Conservation (phyloP, 768 basidiomycete genomes). For the Amanita exitialis region DNA sequence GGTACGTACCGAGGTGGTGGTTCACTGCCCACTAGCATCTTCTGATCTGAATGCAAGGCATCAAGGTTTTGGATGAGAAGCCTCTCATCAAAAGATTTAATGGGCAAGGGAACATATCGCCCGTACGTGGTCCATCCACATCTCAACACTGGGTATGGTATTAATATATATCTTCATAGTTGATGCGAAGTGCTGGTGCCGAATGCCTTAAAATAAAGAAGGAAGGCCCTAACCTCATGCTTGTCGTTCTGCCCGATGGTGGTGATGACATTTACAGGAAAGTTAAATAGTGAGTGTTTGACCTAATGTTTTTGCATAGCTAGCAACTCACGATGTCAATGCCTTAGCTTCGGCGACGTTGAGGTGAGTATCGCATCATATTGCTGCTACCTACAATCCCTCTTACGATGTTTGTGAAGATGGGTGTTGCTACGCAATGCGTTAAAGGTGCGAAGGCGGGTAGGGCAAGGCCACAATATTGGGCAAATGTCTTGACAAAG, state of each 20-base stretch:
- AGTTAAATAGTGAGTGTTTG: slow-evolving; percentile 60
- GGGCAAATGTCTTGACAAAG: slow-evolving; percentile 76
- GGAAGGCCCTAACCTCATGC: slow-evolving; percentile 43
- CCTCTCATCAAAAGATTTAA: slow-evolving; percentile 46
- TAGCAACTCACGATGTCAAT: not conserved
- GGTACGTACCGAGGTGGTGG: slow-evolving; percentile 36
- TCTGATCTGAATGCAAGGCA: slow-evolving; percentile 37
- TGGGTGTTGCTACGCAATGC: slow-evolving; percentile 76
- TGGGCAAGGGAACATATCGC: slow-evolving; percentile 42
- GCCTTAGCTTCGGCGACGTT: slow-evolving; percentile 53
- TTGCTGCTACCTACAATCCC: too few species aligned
- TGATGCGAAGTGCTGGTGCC: too few species aligned
- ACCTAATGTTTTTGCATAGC: not conserved
- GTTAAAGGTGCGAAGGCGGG: slow-evolving; percentile 53
- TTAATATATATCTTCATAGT: too few species aligned
- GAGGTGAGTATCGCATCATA: slow-evolving; percentile 11
- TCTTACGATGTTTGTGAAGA: slow-evolving; percentile 21
- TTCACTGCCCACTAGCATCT: not conserved
- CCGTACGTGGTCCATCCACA: slow-evolving; percentile 8
- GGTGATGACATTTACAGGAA: slow-evolving; percentile 66
- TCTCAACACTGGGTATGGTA: too few species aligned
- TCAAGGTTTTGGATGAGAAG: slow-evolving; percentile 33
- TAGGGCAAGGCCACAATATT: slow-evolving; percentile 66
- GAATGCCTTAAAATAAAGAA: slow-evolving; percentile 17
- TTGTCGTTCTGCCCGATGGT: slow-evolving; percentile 63